Evolutionary conservation across 176 grass and related monocot genomes (phyloP).

Genomic region (Aegilops sharonensis): DNA sequence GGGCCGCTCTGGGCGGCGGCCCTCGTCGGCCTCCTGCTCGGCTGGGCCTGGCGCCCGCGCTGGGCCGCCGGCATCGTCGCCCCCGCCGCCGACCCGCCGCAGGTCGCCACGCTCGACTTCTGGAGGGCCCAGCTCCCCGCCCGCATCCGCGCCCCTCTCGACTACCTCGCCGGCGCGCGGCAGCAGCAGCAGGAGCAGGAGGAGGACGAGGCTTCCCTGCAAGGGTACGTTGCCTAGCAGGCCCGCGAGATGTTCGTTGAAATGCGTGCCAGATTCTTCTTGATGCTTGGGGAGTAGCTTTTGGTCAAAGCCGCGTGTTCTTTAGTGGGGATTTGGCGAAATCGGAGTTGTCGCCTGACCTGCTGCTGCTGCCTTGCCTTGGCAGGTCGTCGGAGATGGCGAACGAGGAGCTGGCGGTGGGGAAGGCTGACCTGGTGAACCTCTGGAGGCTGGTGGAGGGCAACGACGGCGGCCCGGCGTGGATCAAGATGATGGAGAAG

Average conservation of each 20-base stretch:
- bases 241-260: not conserved
- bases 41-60: constrained; percentile 88
- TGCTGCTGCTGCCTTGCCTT: not conserved
- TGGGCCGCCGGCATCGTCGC: constrained; percentile 61
- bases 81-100: constrained; percentile 28
- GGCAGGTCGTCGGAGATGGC: constrained; percentile 42
- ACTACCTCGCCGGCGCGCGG: constrained; percentile 26
- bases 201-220: constrained; percentile 11
- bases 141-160: constrained; percentile 43
- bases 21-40: constrained; percentile 73
- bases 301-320: constrained; percentile 27
- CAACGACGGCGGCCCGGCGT: constrained; percentile 64
- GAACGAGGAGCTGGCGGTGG: constrained; percentile 53
- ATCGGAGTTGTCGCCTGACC: constrained; percentile 6
- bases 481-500: constrained; percentile 91
- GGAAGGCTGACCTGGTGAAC: constrained; percentile 61
- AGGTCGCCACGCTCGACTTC: constrained; percentile 35
- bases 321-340: constrained; percentile 22
- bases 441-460: constrained; percentile 69
- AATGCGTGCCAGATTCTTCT: constrained; percentile 18
- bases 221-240: constrained; percentile 31
- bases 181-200: constrained; percentile 3
- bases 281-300: not conserved
- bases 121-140: constrained; percentile 56
- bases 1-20: constrained; percentile 82